Evolutionary conservation across 192 early-diverging fungal genomes (phyloP).

Genomic region (Coemansia sp.): DNA sequence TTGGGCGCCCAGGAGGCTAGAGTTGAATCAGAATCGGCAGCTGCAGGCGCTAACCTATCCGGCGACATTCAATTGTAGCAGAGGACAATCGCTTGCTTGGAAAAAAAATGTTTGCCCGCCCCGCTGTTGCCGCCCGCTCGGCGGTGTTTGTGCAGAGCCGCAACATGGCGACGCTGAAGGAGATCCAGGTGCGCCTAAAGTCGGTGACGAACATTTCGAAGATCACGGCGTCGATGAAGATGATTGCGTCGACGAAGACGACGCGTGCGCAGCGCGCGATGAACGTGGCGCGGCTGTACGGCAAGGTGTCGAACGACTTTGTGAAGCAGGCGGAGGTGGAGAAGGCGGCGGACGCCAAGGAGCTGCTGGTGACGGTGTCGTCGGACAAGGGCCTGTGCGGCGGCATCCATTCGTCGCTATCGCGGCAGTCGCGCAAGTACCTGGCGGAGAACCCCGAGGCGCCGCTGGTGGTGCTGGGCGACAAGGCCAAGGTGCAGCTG

Average conservation of each 20-base stretch:
- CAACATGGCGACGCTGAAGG: slow-evolving; percentile 93
- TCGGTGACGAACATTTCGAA: slow-evolving; percentile 98
- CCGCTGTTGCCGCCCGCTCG: slow-evolving; percentile 41
- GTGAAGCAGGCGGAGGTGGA: slow-evolving; percentile 64
- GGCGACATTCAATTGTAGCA: neutral
- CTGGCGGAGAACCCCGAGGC: slow-evolving; percentile 56
- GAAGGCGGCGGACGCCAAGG: slow-evolving; percentile 59
- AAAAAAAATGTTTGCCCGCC: slow-evolving; percentile 42
- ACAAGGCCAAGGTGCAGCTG: slow-evolving; percentile 92
- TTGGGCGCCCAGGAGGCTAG: too few species aligned
- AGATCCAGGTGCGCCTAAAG: slow-evolving; percentile 92
- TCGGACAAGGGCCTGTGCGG: slow-evolving; percentile 98
- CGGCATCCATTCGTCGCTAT: slow-evolving; percentile 94
- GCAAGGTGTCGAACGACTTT: slow-evolving; percentile 48
- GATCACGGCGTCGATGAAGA: slow-evolving; percentile 99
- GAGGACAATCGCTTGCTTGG: too few species aligned
- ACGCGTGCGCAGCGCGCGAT: slow-evolving; percentile 77
- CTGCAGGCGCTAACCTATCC: too few species aligned
- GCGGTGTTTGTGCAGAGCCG: slow-evolving; percentile 60
- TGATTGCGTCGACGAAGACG: slow-evolving; percentile 99
- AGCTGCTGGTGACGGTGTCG: slow-evolving; percentile 77
- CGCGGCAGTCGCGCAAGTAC: slow-evolving; percentile 72
- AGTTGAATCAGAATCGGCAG: too few species aligned
- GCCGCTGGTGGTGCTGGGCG: slow-evolving; percentile 74
- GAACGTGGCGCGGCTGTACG: slow-evolving; percentile 79